Base-by-base conservation (phyloP, 2,329 filamentous ascomycete species). In the Aspergillus ochraceus region DNA sequence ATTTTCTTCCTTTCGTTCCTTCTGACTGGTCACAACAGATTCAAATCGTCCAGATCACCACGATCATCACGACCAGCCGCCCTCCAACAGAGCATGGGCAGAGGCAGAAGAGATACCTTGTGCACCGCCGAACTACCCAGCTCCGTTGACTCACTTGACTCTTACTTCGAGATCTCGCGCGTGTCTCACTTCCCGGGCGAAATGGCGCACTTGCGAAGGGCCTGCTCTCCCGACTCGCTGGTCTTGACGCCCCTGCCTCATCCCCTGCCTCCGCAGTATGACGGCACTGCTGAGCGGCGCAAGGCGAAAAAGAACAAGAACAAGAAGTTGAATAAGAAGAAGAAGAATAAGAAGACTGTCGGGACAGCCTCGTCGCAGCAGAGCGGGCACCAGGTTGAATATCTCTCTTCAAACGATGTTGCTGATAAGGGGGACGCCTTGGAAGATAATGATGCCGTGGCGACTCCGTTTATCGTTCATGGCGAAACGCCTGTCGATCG, bases 121-220 rank as follows among this genome's bases (percentile, higher is more conserved):
- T 66, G 66, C 51, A 32, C 64, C 4, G 60, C 64, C 11, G 64
- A 67, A 9, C 26, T 65, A 11, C 62, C 59, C 4, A 57, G 60
- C 3, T 45, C 36, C 4, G 42, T 50, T 12, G 54, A 50, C 14
- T 26, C 39, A 9, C 50, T 63, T 6, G 64, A 66, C 30, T 36
- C 51, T 20, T 62, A 51, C 46, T 67, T 67, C 47, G 24, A 20
- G 4, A 55, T 65, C 29, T 42, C 24, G 12, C 64, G 64, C 5
- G 26, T 52, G 1, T 50, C 47, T 30, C 53, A 54, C 14, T 45
- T 36, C 22, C 39, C 59, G 12, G 49, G 42, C 14, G 9, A 26
- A 9, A 22, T 20, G 11, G 32, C 36, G 14, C 12, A 17, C 46
- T 29, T 52, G 36, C 51, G n/a, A 22, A 36, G 49, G n/a, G 14